Evolutionary conservation across 2,329 filamentous ascomycete species (phyloP).

Genomic region (Botryotinia calthae): DNA sequence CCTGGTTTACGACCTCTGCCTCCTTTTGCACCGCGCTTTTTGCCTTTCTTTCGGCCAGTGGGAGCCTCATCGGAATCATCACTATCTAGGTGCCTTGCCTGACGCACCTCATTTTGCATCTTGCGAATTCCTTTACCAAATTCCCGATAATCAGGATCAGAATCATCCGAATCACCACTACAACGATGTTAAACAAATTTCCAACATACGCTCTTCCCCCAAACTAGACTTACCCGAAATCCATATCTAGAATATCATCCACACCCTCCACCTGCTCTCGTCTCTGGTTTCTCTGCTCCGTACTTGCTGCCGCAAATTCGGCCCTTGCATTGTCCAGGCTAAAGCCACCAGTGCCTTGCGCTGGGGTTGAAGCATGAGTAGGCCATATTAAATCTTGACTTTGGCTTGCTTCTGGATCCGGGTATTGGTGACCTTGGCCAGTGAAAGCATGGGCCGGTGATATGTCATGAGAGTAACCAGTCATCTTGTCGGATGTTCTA

Average conservation of each 20-base stretch:
- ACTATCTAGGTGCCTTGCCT: conserved; percentile 26
- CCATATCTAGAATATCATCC: conserved; percentile 18
- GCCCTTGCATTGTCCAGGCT: conserved; percentile 13
- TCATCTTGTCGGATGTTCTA: background rate
- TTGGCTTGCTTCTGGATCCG: conserved; percentile 24
- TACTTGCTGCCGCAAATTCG: conserved; percentile 19
- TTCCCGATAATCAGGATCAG: conserved; percentile 45
- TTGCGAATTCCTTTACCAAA: conserved; percentile 43
- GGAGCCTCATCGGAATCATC: background rate
- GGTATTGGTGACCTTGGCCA: conserved; percentile 20
- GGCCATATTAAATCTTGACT: conserved; percentile 17
- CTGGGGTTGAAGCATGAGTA: background rate
- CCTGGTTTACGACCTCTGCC: conserved; percentile 19
- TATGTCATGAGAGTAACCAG: background rate
- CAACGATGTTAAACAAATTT: background rate
- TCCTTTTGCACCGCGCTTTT: conserved; percentile 6
- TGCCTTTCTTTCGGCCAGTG: background rate
- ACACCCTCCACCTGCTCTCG: conserved; percentile 16
- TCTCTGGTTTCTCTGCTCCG: conserved; percentile 17
- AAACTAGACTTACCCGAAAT: conserved; percentile 5
- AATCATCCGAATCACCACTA: conserved; percentile 32
- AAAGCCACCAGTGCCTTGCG: background rate
- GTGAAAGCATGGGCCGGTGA: background rate
- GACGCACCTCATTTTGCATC: conserved; percentile 37
- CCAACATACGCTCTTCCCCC: background rate